These are phyloP conservation scores for Caloboletus firmus DNA, from an alignment of 1,284 basidiomycete species.

Conservation along the genomic window DNA sequence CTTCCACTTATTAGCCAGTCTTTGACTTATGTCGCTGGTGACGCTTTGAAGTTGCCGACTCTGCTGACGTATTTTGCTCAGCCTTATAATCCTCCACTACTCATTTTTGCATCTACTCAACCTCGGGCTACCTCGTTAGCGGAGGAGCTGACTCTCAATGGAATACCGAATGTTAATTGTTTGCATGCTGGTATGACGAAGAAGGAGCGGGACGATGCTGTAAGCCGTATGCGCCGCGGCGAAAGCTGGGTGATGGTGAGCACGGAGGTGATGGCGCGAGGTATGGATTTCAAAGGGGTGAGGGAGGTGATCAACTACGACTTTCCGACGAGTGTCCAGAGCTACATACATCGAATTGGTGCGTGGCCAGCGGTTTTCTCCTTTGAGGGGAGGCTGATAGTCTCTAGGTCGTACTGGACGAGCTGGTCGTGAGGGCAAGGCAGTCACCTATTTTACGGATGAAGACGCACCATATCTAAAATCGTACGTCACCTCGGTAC, in stretches of 20 bases:
- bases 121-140: constrained; percentile 88
- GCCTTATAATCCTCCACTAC: constrained; percentile 89
- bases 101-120: constrained; percentile 94
- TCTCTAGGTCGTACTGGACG: constrained; percentile 83
- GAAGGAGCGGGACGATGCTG: constrained; percentile 84
- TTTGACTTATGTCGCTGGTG: constrained; percentile 89
- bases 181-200: constrained; percentile 89
- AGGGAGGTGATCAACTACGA: constrained; percentile 96
- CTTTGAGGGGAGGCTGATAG: not conserved
- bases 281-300: constrained; percentile 97
- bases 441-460: constrained; percentile 94
- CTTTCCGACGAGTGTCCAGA: constrained; percentile 91
- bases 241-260: constrained; percentile 91
- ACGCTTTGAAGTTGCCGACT: constrained; percentile 89
- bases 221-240: constrained; percentile 83
- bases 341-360: constrained; percentile 95
- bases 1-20: constrained; percentile 82
- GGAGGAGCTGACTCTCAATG: constrained; percentile 82
- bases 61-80: constrained; percentile 76
- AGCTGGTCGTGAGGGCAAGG: constrained; percentile 87
- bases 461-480: constrained; percentile 92
- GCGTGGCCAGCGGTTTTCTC: constrained; percentile 18
- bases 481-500: constrained; percentile 54
- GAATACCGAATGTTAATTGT: constrained; percentile 86
- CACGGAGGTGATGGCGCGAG: constrained; percentile 94